phyloP scores from a whole-genome alignment of 1,139 yeast genomes.

The Kurtzmaniella quercitrusa region DNA sequence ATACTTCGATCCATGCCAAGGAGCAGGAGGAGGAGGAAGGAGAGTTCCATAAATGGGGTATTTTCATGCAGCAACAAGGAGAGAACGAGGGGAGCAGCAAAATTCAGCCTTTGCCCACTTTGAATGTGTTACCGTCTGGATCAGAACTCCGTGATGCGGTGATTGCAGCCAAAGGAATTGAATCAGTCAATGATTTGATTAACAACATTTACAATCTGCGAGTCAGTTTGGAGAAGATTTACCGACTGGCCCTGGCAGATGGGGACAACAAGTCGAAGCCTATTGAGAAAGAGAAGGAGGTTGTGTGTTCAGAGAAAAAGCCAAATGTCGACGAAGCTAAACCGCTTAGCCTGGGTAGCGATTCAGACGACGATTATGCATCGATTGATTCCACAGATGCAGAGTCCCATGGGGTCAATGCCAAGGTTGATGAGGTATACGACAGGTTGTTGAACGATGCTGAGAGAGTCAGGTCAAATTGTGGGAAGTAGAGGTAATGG shows the following conservation, averaged over 20 bases:
- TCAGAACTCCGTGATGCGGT: conserved; percentile 73
- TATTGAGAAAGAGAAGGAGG: conserved; percentile 3
- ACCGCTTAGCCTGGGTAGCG: conserved; percentile 3
- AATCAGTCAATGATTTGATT: conserved; percentile 66
- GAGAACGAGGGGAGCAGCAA: conserved; percentile 15
- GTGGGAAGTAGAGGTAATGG: conserved; percentile 4
- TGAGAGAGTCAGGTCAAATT: conserved; percentile 55
- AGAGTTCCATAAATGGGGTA: conserved; percentile 81
- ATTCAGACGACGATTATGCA: conserved; percentile 24
- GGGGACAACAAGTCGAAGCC: not conserved
- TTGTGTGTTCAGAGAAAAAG: conserved; percentile 9
- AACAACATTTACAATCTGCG: conserved; percentile 55
- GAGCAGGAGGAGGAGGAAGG: conserved; percentile 89
- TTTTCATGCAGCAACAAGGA: conserved; percentile 58
- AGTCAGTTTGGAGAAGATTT: conserved; percentile 53
- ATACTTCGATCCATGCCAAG: conserved; percentile 64
- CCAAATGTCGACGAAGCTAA: not conserved
- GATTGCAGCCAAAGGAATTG: conserved; percentile 72
- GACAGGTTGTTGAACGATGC: conserved; percentile 67
- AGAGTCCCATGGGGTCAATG: conserved; percentile 20
- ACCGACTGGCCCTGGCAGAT: conserved; percentile 16
- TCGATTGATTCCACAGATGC: conserved; percentile 25
- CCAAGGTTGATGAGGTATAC: conserved; percentile 61
- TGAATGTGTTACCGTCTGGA: conserved; percentile 62
- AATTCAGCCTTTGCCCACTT: conserved; percentile 20